Base-by-base conservation (phyloP, 192 early-diverging fungal genomes). In the Entomortierella lignicola region DNA sequence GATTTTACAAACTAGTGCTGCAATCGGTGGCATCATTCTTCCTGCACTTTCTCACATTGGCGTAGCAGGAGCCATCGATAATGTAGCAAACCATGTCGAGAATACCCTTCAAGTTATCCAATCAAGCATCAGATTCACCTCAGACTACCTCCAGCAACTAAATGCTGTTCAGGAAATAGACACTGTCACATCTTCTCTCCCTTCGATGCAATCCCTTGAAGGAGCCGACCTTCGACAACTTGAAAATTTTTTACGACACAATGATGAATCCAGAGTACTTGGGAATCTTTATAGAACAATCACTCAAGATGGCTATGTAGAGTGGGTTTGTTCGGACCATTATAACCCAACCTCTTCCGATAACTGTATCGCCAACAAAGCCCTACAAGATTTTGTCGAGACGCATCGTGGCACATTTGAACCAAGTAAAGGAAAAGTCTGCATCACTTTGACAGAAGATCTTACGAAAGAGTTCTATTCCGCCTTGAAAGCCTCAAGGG, bases 281-380 rank as follows among this genome's bases (percentile, higher is more conserved):
- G 64, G 64, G 20, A 56, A 66, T 41, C 54, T 66, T 2, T 56
- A 66, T 41, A 31, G 55, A n/a, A 56, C 21, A 20, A 34, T 52
- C 37, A 55, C 63, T 4, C 29, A 17, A 15, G 6, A 65, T 2
- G 52, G 63, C 1, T 21, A 65, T 26, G 55, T 57, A 32, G 55
- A 66, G 29, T 66, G 64, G 64, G 55, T 66, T 6, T 66, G 64
- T 12, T 42, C 39, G 18, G 54, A 55, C 20, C 64, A 66, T 41
- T 66, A 47, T 20, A 47, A 5, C 15, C 30, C 47, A 8, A 64
- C 50, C 37, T 54, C 51, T 26, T 34, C 51, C 29, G 37, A 15
- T 39, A 12, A 47, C 12, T 15, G 20, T 7, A 8, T 34, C 15
- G 39, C 63, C 1, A 51, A 23, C 3, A 39, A 34, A 26, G 15